Percentiles rank a stretch among this genome's conserved stretches.
Evolutionary conservation across 1,139 yeast species (phyloP).

Genomic region (Magnusiomyces paraingens): DNA sequence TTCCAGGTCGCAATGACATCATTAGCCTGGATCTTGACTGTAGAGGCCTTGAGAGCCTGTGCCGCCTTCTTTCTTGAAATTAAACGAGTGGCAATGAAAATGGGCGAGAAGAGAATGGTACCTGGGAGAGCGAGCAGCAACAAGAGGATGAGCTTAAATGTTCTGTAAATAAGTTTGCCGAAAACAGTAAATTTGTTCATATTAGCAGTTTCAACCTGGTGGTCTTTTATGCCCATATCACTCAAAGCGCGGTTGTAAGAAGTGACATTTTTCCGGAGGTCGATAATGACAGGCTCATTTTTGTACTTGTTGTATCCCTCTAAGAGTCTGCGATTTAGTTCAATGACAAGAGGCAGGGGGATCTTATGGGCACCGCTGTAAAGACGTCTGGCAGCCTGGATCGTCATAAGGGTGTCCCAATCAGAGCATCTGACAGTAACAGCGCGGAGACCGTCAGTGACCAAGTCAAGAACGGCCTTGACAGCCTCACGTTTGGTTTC

Average conservation of each 20-base stretch:
- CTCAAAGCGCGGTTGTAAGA: conserved; percentile 61
- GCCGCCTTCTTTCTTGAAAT: conserved; percentile 68
- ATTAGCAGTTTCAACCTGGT: conserved; percentile 69
- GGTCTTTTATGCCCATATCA: conserved; percentile 77
- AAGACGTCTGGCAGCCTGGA: conserved; percentile 88
- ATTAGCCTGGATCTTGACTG: conserved; percentile 83
- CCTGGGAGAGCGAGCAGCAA: conserved; percentile 76
- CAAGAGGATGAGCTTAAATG: conserved; percentile 48
- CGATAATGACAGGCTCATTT: conserved; percentile 62
- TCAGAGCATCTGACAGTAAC: conserved; percentile 92
- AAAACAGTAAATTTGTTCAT: conserved; percentile 43
- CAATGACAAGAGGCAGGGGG: conserved; percentile 79
- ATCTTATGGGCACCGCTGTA: conserved; percentile 59
- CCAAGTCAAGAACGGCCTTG: conserved; percentile 57
- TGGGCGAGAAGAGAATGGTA: conserved; percentile 74
- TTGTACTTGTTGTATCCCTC: conserved; percentile 70
- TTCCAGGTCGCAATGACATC: conserved; percentile 98
- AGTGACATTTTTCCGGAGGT: conserved; percentile 54
- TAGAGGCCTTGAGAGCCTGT: conserved; percentile 78
- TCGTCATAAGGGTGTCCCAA: conserved; percentile 83
- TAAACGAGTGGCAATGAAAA: conserved; percentile 66
- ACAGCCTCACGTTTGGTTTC: conserved; percentile 66
- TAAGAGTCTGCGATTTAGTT: conserved; percentile 80
- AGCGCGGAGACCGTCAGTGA: conserved; percentile 71
- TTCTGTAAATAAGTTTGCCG: conserved; percentile 47